Conservation (phyloP, 2,329 filamentous ascomycete species). For the Aureobasidium sp. region DNA sequence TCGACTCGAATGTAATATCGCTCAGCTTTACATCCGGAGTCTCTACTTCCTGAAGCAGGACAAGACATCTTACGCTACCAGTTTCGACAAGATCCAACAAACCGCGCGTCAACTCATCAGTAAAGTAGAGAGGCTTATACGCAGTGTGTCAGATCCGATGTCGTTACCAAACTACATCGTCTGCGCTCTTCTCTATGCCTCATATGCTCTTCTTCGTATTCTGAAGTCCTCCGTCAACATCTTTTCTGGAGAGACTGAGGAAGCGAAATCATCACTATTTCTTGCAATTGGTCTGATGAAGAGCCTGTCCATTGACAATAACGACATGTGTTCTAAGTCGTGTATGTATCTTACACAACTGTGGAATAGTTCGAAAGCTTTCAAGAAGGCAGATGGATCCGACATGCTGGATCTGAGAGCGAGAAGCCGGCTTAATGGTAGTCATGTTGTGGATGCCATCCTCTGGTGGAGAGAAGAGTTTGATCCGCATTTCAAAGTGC, state of each 20-base stretch:
- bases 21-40: constrained; percentile 1
- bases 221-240: background rate
- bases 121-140: background rate
- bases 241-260: background rate
- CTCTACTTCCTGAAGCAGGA: constrained; percentile 14
- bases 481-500: constrained; percentile 7
- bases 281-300: background rate
- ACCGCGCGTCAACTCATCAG: background rate
- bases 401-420: background rate
- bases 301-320: background rate
- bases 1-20: constrained; percentile 2
- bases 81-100: constrained; percentile 5
- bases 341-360: background rate
- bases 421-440: background rate
- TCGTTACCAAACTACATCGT: background rate
- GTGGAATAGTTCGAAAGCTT: constrained; percentile 6
- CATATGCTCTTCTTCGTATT: constrained; percentile 5
- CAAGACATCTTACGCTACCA: background rate
- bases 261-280: constrained; percentile 5
- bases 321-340: constrained; percentile 5
- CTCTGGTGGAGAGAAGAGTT: constrained; percentile 8
- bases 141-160: background rate
- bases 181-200: background rate
- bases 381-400: constrained; percentile 9
- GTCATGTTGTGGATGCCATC: constrained; percentile 10